These are phyloP conservation scores for Trichocladium antarcticum DNA, from an alignment of 495 filamentous ascomycete genomes.

Conservation along the genomic window DNA sequence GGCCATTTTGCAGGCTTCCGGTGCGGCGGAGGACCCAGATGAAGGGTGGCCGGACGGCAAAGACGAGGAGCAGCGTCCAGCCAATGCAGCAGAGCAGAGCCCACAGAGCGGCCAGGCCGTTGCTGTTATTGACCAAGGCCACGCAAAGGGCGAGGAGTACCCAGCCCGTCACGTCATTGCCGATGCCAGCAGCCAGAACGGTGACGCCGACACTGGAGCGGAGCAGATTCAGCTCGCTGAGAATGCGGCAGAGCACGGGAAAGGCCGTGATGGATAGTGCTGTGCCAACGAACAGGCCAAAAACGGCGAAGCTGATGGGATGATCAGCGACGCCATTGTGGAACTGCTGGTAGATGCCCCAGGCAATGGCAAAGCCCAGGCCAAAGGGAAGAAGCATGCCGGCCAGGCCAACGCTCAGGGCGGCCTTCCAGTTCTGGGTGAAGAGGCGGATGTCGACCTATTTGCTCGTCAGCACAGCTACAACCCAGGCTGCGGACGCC, in stretches of 20 bases:
- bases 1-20: slow-evolving; percentile 78
- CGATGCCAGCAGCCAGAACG: slow-evolving; percentile 84
- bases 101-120: slow-evolving; percentile 75
- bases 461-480: not conserved
- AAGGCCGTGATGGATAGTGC: slow-evolving; percentile 96
- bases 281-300: slow-evolving; percentile 86
- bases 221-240: slow-evolving; percentile 85
- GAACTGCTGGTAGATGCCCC: slow-evolving; percentile 76
- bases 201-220: slow-evolving; percentile 78
- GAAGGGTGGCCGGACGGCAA: slow-evolving; percentile 66
- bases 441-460: slow-evolving; percentile 75
- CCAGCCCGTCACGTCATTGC: slow-evolving; percentile 90
- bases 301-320: slow-evolving; percentile 63
- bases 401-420: slow-evolving; percentile 66
- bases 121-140: slow-evolving; percentile 79
- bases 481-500: too few relatives aligned
- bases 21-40: slow-evolving; percentile 60
- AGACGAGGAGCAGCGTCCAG: slow-evolving; percentile 68
- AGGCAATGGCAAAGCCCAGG: slow-evolving; percentile 63
- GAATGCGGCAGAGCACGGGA: slow-evolving; percentile 86
- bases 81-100: slow-evolving; percentile 67
- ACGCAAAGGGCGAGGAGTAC: slow-evolving; percentile 89
- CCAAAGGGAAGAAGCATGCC: slow-evolving; percentile 78
- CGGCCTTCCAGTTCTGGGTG: slow-evolving; percentile 75
- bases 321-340: slow-evolving; percentile 43